Conservation (phyloP, 2,329 filamentous ascomycete species). For the Colletotrichum truncatum region DNA sequence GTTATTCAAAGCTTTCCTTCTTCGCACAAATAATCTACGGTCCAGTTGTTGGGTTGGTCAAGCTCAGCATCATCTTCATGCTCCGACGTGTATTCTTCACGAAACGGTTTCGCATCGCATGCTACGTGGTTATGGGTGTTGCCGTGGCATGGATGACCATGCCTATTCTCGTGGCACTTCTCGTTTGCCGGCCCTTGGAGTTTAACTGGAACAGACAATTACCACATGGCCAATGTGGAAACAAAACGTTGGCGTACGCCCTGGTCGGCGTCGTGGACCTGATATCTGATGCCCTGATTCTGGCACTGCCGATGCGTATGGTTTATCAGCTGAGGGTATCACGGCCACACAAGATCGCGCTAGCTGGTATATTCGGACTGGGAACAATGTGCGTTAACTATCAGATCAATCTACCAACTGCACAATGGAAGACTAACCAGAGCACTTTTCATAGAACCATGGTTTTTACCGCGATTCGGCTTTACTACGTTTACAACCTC, state of each 20-base stretch:
- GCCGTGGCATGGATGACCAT: not conserved
- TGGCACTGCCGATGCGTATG: slow-evolving; percentile 30
- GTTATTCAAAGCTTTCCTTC: not conserved
- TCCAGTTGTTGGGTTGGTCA: not conserved
- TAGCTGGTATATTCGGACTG: slow-evolving; percentile 31
- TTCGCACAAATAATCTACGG: slow-evolving; percentile 6
- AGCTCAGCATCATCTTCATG: slow-evolving; percentile 14
- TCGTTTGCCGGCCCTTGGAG: not conserved
- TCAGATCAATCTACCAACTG: too few relatives aligned
- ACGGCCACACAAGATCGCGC: slow-evolving; percentile 28
- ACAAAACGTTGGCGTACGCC: slow-evolving; percentile 26
- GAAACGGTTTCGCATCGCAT: not conserved
- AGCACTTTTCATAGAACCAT: slow-evolving; percentile 26
- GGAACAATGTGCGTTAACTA: slow-evolving; percentile 31
- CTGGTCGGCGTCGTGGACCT: slow-evolving; percentile 33
- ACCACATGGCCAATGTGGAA: slow-evolving; percentile 35
- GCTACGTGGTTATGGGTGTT: not conserved
- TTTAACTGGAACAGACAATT: not conserved
- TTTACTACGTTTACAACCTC: slow-evolving; percentile 30
- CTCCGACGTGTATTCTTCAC: not conserved
- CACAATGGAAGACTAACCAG: too few relatives aligned
- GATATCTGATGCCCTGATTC: slow-evolving; percentile 31
- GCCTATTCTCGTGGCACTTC: not conserved
- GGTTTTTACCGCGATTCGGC: slow-evolving; percentile 29
- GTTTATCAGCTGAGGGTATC: slow-evolving; percentile 28